These are phyloP conservation scores for Trichoderma breve DNA, from an alignment of 2,329 filamentous ascomycete species.

Conservation along the genomic window DNA sequence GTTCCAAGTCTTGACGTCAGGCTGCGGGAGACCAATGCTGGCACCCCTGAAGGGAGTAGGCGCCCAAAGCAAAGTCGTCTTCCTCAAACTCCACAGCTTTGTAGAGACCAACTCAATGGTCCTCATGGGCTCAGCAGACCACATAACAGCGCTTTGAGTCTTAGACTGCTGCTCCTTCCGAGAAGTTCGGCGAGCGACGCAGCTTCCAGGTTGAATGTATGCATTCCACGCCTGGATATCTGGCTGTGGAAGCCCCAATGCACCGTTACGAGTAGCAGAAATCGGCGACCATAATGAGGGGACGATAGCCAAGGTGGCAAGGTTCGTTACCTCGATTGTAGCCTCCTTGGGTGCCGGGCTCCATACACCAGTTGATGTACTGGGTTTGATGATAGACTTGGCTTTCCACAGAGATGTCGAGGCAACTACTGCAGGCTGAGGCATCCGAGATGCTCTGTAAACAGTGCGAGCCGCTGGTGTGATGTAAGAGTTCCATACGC, in stretches of 20 bases:
- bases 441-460: not conserved
- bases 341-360: not conserved
- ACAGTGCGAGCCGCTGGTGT: not conserved
- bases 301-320: not conserved
- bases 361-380: not conserved
- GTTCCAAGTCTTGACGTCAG: not conserved
- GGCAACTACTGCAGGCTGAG: not conserved
- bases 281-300: not conserved
- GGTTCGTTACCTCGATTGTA: not conserved
- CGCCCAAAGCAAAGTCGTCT: constrained; percentile 2
- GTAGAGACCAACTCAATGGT: not conserved
- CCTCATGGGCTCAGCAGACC: not conserved
- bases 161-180: not conserved
- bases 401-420: not conserved
- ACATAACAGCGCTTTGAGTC: not conserved
- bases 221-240: constrained; percentile 1
- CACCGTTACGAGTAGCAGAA: not conserved
- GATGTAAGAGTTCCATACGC: constrained; percentile 7
- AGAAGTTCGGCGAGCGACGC: not conserved
- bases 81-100: constrained; percentile 7
- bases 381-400: not conserved
- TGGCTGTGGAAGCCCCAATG: not conserved
- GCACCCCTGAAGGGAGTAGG: not conserved
- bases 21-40: constrained; percentile 4
- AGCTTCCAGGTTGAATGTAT: not conserved